A percentile compares a stretch with the other conserved stretches of the same genome.
phyloP scores from a whole-genome alignment of 1,139 yeast genomes.

The Debaryomycetaceae sp. region DNA sequence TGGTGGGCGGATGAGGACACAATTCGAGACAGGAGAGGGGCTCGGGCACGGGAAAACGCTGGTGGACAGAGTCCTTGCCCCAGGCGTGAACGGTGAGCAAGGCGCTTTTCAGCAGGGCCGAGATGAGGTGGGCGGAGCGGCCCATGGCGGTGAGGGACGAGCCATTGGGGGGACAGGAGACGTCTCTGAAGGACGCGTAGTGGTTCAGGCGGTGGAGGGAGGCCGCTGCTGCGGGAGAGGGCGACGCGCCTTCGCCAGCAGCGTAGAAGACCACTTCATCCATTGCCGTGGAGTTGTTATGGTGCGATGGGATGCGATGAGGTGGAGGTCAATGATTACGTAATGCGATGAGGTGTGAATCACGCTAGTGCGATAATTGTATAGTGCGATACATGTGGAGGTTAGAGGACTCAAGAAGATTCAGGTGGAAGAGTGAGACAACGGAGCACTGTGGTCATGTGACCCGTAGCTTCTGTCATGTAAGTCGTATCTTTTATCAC shows the following conservation, averaged over 20 bases:
- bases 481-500: too few species aligned
- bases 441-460: too few species aligned
- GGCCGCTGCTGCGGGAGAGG: conserved; percentile 33
- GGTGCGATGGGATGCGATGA: background rate
- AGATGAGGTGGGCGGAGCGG: conserved; percentile 38
- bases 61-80: conserved; percentile 76
- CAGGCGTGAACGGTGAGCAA: conserved; percentile 62
- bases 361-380: too few species aligned
- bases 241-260: conserved; percentile 41
- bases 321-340: too few species aligned
- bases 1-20: conserved; percentile 24
- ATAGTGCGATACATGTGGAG: too few species aligned
- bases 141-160: conserved; percentile 34
- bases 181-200: conserved; percentile 43
- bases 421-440: too few species aligned
- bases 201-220: conserved; percentile 43
- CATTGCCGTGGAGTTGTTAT: conserved; percentile 19
- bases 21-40: conserved; percentile 49
- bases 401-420: too few species aligned
- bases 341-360: too few species aligned
- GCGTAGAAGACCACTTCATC: conserved; percentile 52
- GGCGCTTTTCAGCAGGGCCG: conserved; percentile 61
- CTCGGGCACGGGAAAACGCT: conserved; percentile 80
- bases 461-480: too few species aligned
- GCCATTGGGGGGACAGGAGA: conserved; percentile 38